phyloP scores from a whole-genome alignment of 306 rosid genomes.

The Casuarina glauca region DNA sequence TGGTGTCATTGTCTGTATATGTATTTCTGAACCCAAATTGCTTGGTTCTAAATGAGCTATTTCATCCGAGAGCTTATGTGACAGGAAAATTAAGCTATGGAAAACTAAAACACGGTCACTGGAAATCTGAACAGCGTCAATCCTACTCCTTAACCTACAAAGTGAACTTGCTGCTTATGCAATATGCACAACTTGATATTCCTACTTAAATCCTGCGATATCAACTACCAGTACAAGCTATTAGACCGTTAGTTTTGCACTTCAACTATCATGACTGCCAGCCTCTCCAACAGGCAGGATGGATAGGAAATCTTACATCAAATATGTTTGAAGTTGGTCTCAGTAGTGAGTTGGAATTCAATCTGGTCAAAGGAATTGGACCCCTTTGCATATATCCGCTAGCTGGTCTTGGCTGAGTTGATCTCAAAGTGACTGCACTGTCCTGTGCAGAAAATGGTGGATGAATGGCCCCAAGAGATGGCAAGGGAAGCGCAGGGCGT shows the following conservation, averaged over 20 bases:
- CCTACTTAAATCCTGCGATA: background rate
- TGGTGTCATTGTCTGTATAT: too few relatives aligned
- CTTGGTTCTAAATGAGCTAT: too few relatives aligned
- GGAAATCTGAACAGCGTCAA: background rate
- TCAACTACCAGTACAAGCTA: background rate
- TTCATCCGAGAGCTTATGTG: too few relatives aligned
- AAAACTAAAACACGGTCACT: background rate
- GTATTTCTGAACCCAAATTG: too few relatives aligned
- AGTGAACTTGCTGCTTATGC: background rate
- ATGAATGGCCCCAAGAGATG: background rate
- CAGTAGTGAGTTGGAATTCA: background rate
- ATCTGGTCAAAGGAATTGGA: conserved; percentile 7
- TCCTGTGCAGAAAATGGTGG: conserved; percentile 6
- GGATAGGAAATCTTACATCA: conserved; percentile 7
- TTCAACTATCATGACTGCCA: conserved; percentile 3
- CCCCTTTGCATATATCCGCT: background rate
- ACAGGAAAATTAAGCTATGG: background rate
- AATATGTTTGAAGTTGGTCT: background rate
- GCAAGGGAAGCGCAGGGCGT: background rate
- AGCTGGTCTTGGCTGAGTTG: conserved; percentile 8
- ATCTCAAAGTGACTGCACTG: background rate
- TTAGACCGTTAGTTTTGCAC: background rate
- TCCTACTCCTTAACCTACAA: background rate
- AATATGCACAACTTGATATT: conserved; percentile 4
- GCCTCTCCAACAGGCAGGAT: conserved; percentile 14